Conservation (phyloP, 768 basidiomycete genomes). For the Mrakia blollopis region DNA sequence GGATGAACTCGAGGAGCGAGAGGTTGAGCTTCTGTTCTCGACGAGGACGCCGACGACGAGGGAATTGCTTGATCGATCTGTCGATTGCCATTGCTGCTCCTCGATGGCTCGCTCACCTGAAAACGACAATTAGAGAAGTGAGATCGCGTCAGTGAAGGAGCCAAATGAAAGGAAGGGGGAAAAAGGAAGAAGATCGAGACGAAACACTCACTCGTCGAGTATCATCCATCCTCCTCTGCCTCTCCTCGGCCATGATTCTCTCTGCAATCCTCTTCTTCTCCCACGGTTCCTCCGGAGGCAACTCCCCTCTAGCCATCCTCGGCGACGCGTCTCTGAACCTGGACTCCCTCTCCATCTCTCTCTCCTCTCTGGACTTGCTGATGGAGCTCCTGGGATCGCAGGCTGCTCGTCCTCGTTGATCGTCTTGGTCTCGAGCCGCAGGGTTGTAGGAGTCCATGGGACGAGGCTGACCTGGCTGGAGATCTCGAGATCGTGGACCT, state of each 20-base stretch:
- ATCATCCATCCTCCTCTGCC: not conserved
- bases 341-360: not conserved
- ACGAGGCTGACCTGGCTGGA: not conserved
- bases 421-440: not conserved
- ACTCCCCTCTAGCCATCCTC: not conserved
- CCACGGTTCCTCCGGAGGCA: conserved; percentile 12
- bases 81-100: not conserved
- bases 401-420: not conserved
- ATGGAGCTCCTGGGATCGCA: not conserved
- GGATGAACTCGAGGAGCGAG: not conserved
- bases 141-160: too few species aligned
- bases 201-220: not conserved
- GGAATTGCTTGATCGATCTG: not conserved
- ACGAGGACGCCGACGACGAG: not conserved
- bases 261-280: not conserved
- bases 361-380: not conserved
- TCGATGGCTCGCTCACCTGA: not conserved
- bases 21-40: not conserved
- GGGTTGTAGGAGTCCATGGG: not conserved
- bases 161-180: too few species aligned
- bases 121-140: not conserved
- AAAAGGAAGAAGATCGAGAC: not conserved
- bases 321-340: not conserved
- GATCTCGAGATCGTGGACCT: not conserved
- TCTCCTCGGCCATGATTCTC: not conserved